Evolutionary conservation across 352 stramenopile genomes (phyloP).

Genomic region (Pythium plurisporium): DNA sequence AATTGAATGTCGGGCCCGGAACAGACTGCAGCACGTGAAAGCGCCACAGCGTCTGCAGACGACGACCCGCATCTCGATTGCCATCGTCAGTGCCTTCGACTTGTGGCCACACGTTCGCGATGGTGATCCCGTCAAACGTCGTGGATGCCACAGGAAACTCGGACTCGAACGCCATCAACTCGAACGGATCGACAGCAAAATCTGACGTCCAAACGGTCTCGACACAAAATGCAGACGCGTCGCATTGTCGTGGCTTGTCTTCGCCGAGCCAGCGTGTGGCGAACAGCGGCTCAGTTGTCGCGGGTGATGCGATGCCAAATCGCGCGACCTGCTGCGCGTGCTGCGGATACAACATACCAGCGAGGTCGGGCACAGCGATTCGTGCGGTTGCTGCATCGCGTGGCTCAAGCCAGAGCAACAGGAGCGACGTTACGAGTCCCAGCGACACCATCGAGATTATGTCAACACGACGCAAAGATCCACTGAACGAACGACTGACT

Average conservation of each 20-base stretch:
- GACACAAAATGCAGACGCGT: not conserved
- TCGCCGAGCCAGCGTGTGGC: not conserved
- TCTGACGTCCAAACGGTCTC: not conserved
- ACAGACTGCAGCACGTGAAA: too few species aligned
- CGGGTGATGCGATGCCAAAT: not conserved
- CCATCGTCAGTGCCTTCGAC: not conserved
- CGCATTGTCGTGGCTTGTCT: not conserved
- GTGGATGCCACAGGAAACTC: not conserved
- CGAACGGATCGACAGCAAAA: slow-evolving; percentile 1
- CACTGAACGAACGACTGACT: not conserved
- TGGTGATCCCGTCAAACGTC: not conserved
- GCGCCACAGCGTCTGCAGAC: slow-evolving; percentile 7
- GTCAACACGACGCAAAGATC: not conserved
- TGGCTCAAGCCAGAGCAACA: not conserved
- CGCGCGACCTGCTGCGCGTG: not conserved
- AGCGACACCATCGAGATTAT: too few species aligned
- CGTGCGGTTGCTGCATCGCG: not conserved
- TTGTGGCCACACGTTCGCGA: not conserved
- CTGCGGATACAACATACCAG: not conserved
- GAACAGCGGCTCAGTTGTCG: not conserved
- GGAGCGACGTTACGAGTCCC: too few species aligned
- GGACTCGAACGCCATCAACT: not conserved
- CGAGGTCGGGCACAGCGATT: not conserved
- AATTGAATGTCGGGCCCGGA: too few species aligned
- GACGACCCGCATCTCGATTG: too few species aligned